Percentiles rank a stretch among this genome's conserved stretches.
phyloP scores from a whole-genome alignment of 2,329 filamentous ascomycete genomes.

The Microdochium trichocladiopsis region DNA sequence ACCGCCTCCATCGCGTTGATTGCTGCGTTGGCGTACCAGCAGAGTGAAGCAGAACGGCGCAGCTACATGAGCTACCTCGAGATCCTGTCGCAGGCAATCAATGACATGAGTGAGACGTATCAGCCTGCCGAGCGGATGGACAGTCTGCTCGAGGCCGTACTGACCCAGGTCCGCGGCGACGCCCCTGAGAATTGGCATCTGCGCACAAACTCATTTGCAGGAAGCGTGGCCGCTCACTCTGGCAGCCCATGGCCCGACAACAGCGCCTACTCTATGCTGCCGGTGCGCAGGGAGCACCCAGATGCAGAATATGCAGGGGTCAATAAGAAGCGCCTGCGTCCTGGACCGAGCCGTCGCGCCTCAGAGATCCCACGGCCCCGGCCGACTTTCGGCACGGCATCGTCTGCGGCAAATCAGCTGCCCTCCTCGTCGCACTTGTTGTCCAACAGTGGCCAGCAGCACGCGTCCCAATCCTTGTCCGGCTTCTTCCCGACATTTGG shows the following conservation, averaged over 20 bases:
- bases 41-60: slow-evolving; percentile 26
- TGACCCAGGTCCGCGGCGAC: slow-evolving; percentile 35
- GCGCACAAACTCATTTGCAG: slow-evolving; percentile 5
- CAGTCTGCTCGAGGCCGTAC: slow-evolving; percentile 42
- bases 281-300: slow-evolving; percentile 21
- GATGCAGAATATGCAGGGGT: slow-evolving; percentile 15
- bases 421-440: slow-evolving; percentile 4
- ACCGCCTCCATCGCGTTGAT: slow-evolving; percentile 47
- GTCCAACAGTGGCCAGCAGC: slow-evolving; percentile 4
- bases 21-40: slow-evolving; percentile 34
- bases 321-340: slow-evolving; percentile 19
- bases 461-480: slow-evolving; percentile 8
- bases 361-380: slow-evolving; percentile 21
- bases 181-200: slow-evolving; percentile 8
- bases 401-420: slow-evolving; percentile 8
- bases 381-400: slow-evolving; percentile 18
- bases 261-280: slow-evolving; percentile 15
- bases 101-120: slow-evolving; percentile 45
- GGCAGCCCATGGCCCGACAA: slow-evolving; percentile 1
- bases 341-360: slow-evolving; percentile 15
- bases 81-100: slow-evolving; percentile 40
- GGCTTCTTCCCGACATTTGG: slow-evolving; percentile 16
- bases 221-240: slow-evolving; percentile 1
- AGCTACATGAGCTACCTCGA: slow-evolving; percentile 40
- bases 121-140: slow-evolving; percentile 48